These are phyloP conservation scores for Ophiostoma populinum DNA, from an alignment of 2,329 filamentous ascomycete genomes.

Conservation along the genomic window DNA sequence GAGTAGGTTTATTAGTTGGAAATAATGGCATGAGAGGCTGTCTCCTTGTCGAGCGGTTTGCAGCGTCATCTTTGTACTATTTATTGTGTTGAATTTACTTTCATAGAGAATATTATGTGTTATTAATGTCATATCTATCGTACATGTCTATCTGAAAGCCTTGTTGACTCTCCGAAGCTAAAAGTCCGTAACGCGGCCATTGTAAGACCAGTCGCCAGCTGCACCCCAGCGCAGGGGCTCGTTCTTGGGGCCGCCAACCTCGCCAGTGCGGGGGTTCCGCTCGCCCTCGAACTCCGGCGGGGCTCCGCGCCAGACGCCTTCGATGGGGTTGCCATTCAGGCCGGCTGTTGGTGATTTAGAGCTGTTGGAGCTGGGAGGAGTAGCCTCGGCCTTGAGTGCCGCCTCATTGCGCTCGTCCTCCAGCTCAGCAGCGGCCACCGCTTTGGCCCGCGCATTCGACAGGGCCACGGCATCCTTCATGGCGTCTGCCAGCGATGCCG, in stretches of 20 bases:
- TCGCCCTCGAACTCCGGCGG: constrained; percentile 89
- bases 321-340: constrained; percentile 10
- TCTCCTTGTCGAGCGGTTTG: neutral
- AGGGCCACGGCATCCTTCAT: constrained; percentile 1
- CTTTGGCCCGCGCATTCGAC: constrained; percentile 1
- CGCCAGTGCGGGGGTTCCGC: constrained; percentile 79
- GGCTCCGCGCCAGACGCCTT: constrained; percentile 57
- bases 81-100: too few relatives aligned
- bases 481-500: constrained; percentile 9
- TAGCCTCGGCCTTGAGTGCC: constrained; percentile 25
- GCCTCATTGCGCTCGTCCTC: constrained; percentile 28
- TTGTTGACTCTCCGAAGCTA: constrained; percentile 3
- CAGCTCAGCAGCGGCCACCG: constrained; percentile 1
- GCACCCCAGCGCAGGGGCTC: constrained; percentile 81
- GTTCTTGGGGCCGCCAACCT: constrained; percentile 93
- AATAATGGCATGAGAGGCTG: too few relatives aligned
- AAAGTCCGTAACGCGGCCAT: constrained; percentile 89
- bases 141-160: too few relatives aligned
- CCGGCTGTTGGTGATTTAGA: constrained; percentile 3
- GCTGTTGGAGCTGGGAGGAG: neutral
- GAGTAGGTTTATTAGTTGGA: too few relatives aligned
- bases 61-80: neutral
- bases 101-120: too few relatives aligned
- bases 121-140: too few relatives aligned
- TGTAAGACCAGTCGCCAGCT: constrained; percentile 72